Evolutionary conservation across 345 rosid genomes (phyloP).

Genomic region (Lenwebbia sp.): DNA sequence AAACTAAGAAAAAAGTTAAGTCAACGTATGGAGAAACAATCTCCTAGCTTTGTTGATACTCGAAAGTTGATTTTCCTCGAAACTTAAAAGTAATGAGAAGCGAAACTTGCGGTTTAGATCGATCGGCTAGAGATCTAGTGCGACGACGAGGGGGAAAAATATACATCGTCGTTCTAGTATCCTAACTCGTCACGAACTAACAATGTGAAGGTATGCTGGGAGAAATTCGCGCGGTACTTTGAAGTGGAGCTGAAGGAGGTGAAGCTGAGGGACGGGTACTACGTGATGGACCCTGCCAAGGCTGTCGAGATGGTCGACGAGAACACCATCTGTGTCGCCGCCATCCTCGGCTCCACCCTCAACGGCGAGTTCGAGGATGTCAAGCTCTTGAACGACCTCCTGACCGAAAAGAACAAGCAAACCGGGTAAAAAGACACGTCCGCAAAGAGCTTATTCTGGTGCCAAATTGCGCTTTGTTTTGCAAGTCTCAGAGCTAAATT

Average conservation of each 20-base stretch:
- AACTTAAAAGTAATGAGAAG: not conserved
- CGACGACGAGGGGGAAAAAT: too few relatives aligned
- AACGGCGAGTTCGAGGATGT: conserved; percentile 52
- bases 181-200: not conserved
- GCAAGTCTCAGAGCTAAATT: not conserved
- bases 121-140: not conserved
- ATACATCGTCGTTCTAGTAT: not conserved
- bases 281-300: conserved; percentile 42
- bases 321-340: conserved; percentile 47
- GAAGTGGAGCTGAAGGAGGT: conserved; percentile 50
- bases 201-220: conserved; percentile 35
- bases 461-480: not conserved
- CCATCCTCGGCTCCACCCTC: conserved; percentile 43
- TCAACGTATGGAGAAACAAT: not conserved
- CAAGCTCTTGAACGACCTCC: conserved; percentile 29
- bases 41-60: not conserved
- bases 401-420: conserved; percentile 17
- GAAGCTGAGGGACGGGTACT: conserved; percentile 34
- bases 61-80: not conserved
- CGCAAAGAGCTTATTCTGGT: rapidly evolving
- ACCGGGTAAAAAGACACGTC: conserved; percentile 13
- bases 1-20: too few relatives aligned
- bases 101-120: not conserved
- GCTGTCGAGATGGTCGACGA: conserved; percentile 46
- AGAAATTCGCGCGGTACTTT: conserved; percentile 47